Evolutionary conservation across 2,329 filamentous ascomycete species (phyloP), one percentile per base, ranked within the genome.

Genomic region (Zymoseptoria crescenta): DNA sequence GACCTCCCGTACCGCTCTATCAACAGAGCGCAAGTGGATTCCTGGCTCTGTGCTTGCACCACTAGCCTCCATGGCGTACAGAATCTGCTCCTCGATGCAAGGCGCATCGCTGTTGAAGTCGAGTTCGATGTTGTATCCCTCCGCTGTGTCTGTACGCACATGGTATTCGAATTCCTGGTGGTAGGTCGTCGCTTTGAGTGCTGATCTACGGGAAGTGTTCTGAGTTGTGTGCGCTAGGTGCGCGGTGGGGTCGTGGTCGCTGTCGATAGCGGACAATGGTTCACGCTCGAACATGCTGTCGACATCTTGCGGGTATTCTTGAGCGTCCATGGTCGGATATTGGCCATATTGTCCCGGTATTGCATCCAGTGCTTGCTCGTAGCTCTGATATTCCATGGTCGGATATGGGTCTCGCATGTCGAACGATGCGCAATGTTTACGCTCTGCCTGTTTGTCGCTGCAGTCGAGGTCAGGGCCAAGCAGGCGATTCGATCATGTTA

Each of bases 351-450:
- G 35, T 16, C n/a, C 13, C 13, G 16, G 13, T 10, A 45, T 7
- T 5, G 3, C 35, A 45, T 45, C 13, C 3, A 45, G 13, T 16
- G 35, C 35, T 45, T n/a, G 35, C 35, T 45, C 13, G 16, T 45
- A 45, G 35, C 35, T 45, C 35, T 45, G 35, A 13, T 6, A 16
- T 16, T n/a, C 4, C 35, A 45, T 45, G 10, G 2, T 16, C 10
- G 35, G 35, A 7, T 16, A 16, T 16, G n/a, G 16, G 75, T 78
- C 10, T 65, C 79, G 2, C 75, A 78, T 62, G 72, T 76, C 19
- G 75, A 74, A 3, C 52, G 56, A 65, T 69, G 0, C 62, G 71
- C 8, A 75, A 77, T 55, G 72, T 76, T 45, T 45, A 13, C 16
- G 16, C 35, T 45, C 35, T 45, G 1, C 35, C n/a, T 45, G 16